Conservation (phyloP, 1,284 basidiomycete species). For the Hemileia vastatrix region DNA sequence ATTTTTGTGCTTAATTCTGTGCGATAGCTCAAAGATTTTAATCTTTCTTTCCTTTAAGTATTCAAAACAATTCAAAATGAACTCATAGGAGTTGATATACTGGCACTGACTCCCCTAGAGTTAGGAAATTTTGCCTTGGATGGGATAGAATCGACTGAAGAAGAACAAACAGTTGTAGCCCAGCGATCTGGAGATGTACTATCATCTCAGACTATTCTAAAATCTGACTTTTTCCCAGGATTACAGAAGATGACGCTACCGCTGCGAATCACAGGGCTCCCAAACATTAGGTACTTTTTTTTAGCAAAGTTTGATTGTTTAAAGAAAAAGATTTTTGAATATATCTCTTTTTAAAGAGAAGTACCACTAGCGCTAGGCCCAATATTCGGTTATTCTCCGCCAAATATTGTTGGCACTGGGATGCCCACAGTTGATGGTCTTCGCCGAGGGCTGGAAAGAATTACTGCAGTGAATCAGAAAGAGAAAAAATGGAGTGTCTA, state of each 20-base stretch:
- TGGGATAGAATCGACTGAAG: slow-evolving; percentile 23
- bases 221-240: slow-evolving; percentile 51
- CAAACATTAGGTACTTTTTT: slow-evolving; percentile 24
- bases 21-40: too few relatives aligned
- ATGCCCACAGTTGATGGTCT: slow-evolving; percentile 51
- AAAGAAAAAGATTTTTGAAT: too few relatives aligned
- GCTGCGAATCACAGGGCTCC: slow-evolving; percentile 22
- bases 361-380: slow-evolving; percentile 16
- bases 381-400: background rate
- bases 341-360: slow-evolving; percentile 18
- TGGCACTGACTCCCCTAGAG: slow-evolving; percentile 75
- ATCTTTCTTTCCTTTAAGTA: too few relatives aligned
- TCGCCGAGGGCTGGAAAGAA: slow-evolving; percentile 66
- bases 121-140: slow-evolving; percentile 54
- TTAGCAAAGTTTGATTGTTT: too few relatives aligned
- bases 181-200: slow-evolving; percentile 77
- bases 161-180: slow-evolving; percentile 52
- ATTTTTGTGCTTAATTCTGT: background rate
- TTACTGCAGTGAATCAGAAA: slow-evolving; percentile 66
- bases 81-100: slow-evolving; percentile 64
- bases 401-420: slow-evolving; percentile 11
- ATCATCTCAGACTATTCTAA: slow-evolving; percentile 86
- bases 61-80: slow-evolving; percentile 95
- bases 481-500: slow-evolving; percentile 61
- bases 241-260: slow-evolving; percentile 84